These are phyloP conservation scores for Diaporthe ilicicola DNA, from an alignment of 2,329 filamentous ascomycete genomes.

Conservation along the genomic window DNA sequence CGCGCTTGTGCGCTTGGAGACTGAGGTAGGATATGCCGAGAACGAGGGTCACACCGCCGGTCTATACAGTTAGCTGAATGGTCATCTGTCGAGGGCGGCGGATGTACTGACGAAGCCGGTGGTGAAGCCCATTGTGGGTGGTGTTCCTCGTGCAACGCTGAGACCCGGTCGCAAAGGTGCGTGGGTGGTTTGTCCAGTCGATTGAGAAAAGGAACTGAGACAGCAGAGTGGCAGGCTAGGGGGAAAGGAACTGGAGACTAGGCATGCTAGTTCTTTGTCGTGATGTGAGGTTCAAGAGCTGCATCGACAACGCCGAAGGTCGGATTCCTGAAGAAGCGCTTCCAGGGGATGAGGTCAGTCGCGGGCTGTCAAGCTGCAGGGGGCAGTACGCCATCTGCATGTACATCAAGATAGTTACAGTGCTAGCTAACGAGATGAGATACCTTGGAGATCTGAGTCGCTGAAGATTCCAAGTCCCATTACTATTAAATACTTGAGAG, in stretches of 20 bases:
- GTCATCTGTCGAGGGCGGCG: background rate
- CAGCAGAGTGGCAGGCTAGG: background rate
- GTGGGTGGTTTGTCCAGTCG: slow-evolving; percentile 22
- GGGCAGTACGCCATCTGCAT: background rate
- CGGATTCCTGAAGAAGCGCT: background rate
- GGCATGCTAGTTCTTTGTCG: background rate
- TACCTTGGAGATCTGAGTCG: no score
- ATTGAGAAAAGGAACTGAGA: background rate
- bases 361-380: background rate
- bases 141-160: slow-evolving; percentile 17
- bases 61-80: slow-evolving; percentile 54
- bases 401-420: background rate
- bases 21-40: slow-evolving; percentile 77
- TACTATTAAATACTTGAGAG: no score
- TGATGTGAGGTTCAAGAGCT: background rate
- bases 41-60: slow-evolving; percentile 79
- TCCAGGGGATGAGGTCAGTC: slow-evolving; percentile 30
- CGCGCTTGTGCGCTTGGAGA: slow-evolving; percentile 74
- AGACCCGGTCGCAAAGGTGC: slow-evolving; percentile 37
- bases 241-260: background rate
- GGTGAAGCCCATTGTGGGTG: slow-evolving; percentile 72
- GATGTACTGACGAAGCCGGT: slow-evolving; percentile 72
- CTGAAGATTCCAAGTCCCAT: no score
- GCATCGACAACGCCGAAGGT: background rate
- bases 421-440: no score